A percentile compares a stretch with the other conserved stretches of the same genome.
These are phyloP conservation scores for Trematosphaeria pertusa DNA, from an alignment of 2,329 filamentous ascomycete genomes.

Conservation along the genomic window DNA sequence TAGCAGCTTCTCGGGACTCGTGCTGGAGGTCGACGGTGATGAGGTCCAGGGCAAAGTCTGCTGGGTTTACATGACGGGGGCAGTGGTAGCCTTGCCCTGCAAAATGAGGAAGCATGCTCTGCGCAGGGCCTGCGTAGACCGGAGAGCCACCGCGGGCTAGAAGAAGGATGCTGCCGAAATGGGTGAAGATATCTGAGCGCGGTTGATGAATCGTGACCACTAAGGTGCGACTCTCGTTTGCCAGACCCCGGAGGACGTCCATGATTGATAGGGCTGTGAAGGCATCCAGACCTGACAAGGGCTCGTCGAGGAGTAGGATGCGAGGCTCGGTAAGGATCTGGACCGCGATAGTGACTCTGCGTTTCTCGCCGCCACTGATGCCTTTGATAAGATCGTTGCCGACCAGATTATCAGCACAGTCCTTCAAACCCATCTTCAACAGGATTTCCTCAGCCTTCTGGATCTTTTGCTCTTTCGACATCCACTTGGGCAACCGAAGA, in stretches of 20 bases:
- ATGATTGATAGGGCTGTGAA: slow-evolving; percentile 81
- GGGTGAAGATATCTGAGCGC: slow-evolving; percentile 73
- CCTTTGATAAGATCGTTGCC: slow-evolving; percentile 77
- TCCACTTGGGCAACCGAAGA: slow-evolving; percentile 72
- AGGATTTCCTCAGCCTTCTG: slow-evolving; percentile 74
- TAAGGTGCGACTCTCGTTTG: slow-evolving; percentile 75
- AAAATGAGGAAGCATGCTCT: slow-evolving; percentile 72
- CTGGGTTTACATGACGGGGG: slow-evolving; percentile 74
- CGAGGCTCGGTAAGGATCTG: slow-evolving; percentile 79
- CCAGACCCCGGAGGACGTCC: slow-evolving; percentile 73
- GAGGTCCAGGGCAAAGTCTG: slow-evolving; percentile 78
- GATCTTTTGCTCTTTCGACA: slow-evolving; percentile 72
- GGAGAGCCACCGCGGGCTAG: slow-evolving; percentile 73
- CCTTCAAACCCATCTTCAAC: slow-evolving; percentile 77
- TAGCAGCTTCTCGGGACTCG: slow-evolving; percentile 66
- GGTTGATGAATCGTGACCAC: slow-evolving; percentile 82
- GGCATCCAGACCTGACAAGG: slow-evolving; percentile 77
- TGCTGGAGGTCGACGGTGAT: slow-evolving; percentile 79
- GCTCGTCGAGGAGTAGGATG: slow-evolving; percentile 76
- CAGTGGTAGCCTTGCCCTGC: slow-evolving; percentile 66
- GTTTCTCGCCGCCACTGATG: slow-evolving; percentile 80
- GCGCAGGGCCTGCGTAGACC: slow-evolving; percentile 70
- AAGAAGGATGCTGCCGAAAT: slow-evolving; percentile 75
- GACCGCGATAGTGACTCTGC: slow-evolving; percentile 77
- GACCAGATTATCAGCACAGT: slow-evolving; percentile 77